Evolutionary conservation across 2,329 filamentous ascomycete species (phyloP), one percentile per base, ranked within the genome.

Genomic region (Calonectria leucothoes): DNA sequence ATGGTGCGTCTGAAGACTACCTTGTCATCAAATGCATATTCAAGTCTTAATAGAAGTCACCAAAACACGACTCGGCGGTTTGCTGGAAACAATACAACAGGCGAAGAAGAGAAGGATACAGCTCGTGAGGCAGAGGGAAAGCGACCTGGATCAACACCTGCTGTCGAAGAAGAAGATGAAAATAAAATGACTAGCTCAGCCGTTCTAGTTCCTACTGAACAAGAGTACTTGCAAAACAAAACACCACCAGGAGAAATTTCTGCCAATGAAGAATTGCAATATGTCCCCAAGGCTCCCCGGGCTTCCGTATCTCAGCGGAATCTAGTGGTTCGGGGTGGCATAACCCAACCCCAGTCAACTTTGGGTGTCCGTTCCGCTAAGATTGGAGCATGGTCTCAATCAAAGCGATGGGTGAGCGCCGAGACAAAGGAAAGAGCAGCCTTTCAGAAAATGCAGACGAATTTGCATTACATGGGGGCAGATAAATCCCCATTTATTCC

Each of bases 401-500:
- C 85, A 61, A 85, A 82, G 75, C 81, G 81, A 66, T 87, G 85
- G 85, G 77, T 82, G n/a, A 86, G 84, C 74, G 72, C 79, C 12
- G 80, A 81, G 48, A 82, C 81, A 25, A 81, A 80, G 51, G 83
- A 84, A 63, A 81, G 82, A n/a, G 78, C 75, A 35, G 78, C 74
- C 6, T 86, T 84, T 69, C 77, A 82, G n/a, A 85, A 81, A 73
- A 79, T 84, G 78, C 77, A 79, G 76, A 75, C 79, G n/a, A 83
- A 83, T 55, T 72, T 87, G 64, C 81, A 79, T 25, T 81, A 83
- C 61, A 82, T 85, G 65, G 78, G 82, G n/a, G 81, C 82, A 2
- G 80, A 82, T 57, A 81, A 82, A 15, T 86, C 85, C 0, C 84
- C 85, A 0, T 84, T 83, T 61, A 72, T 85, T 7, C 86, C 85